Evolutionary conservation across 2,329 filamentous ascomycete species (phyloP).

Genomic region (Ceratocystis variospora): DNA sequence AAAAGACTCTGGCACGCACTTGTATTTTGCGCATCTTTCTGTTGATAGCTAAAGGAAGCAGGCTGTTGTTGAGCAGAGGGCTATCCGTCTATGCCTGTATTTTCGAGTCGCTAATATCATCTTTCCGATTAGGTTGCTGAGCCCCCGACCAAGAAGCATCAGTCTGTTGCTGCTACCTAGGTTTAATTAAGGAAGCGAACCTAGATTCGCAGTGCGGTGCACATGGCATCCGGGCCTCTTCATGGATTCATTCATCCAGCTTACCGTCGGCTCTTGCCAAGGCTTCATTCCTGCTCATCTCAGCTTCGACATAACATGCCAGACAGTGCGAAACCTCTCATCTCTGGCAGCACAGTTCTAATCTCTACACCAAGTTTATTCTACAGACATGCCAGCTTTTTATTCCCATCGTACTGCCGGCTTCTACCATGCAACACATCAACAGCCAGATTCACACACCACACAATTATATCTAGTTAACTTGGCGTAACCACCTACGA

Average conservation of each 20-base stretch:
- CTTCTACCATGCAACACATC: not conserved
- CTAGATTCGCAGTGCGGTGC: not conserved
- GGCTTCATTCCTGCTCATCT: too few relatives aligned
- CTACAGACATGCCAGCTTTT: not conserved
- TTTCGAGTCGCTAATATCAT: too few relatives aligned
- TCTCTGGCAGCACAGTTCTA: not conserved
- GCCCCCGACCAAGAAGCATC: not conserved
- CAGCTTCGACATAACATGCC: too few relatives aligned
- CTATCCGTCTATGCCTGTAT: not conserved
- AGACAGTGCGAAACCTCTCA: not conserved
- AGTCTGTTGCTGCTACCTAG: conserved; percentile 5
- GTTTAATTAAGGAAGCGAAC: not conserved
- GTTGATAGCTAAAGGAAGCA: not conserved
- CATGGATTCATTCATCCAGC: too few relatives aligned
- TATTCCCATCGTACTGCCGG: not conserved
- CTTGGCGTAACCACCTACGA: not conserved
- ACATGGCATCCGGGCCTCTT: not conserved
- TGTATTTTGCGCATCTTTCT: not conserved
- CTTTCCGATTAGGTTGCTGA: not conserved
- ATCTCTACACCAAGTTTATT: not conserved
- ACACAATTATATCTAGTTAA: not conserved
- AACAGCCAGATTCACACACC: not conserved
- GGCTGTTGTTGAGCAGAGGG: not conserved
- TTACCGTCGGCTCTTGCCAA: too few relatives aligned
- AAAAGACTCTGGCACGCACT: too few relatives aligned